Conservation (phyloP, 192 early-diverging fungal genomes). For the Mortierella alpina region DNA sequence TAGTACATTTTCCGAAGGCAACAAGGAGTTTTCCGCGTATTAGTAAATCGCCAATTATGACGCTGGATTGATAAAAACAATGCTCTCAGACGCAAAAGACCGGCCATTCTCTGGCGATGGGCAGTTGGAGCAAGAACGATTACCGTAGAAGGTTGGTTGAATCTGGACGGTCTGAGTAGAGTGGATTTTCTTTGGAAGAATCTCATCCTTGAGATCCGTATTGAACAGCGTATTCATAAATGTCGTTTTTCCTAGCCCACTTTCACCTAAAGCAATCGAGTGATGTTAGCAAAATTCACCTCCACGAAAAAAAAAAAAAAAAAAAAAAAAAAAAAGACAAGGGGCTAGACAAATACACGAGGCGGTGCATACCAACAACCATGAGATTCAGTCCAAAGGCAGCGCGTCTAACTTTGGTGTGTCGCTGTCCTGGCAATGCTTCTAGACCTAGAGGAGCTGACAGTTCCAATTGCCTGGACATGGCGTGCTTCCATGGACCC, state of each 20-base stretch:
- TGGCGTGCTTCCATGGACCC: constrained; percentile 84
- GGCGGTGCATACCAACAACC: constrained; percentile 78
- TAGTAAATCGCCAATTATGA: background rate
- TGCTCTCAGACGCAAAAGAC: background rate
- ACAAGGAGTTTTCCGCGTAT: background rate
- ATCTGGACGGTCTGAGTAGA: constrained; percentile 90
- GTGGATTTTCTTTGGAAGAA: constrained; percentile 59
- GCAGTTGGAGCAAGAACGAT: background rate
- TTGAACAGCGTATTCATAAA: constrained; percentile 98
- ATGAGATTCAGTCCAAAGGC: constrained; percentile 93
- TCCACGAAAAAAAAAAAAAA: no score
- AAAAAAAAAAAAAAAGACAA: background rate
- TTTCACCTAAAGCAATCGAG: constrained; percentile 74
- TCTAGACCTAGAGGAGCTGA: constrained; percentile 73
- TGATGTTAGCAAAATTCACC: background rate
- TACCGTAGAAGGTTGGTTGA: constrained; percentile 80
- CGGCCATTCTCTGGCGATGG: no score
- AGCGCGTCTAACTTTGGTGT: constrained; percentile 68
- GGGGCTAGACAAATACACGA: background rate
- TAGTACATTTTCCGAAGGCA: constrained; percentile 41
- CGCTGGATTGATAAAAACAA: background rate
- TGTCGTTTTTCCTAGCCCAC: constrained; percentile 96
- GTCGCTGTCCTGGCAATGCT: constrained; percentile 74
- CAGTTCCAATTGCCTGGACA: constrained; percentile 62
- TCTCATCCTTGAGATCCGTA: constrained; percentile 88